These are phyloP conservation scores for Colletotrichum cordylinicola DNA, from an alignment of 2,329 filamentous ascomycete species.

Conservation along the genomic window DNA sequence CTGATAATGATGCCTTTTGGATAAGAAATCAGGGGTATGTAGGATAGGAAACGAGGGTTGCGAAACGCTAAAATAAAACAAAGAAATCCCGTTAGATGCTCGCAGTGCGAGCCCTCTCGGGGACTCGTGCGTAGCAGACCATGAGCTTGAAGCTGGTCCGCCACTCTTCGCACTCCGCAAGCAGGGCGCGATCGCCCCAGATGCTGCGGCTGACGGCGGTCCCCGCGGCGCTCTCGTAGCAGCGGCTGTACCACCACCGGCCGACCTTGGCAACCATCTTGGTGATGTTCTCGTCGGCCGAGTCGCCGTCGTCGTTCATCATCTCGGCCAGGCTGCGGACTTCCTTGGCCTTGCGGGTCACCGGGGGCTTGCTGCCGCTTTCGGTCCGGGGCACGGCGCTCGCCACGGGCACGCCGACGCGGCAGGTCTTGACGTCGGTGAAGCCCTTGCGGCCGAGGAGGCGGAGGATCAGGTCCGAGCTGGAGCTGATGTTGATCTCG, in stretches of 20 bases:
- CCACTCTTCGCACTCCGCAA: conserved; percentile 85
- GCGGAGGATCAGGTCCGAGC: conserved; percentile 67
- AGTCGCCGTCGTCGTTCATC: conserved; percentile 72
- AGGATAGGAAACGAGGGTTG: not conserved
- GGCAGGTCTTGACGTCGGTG: conserved; percentile 74
- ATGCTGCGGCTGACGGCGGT: conserved; percentile 62
- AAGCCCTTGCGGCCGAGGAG: conserved; percentile 75
- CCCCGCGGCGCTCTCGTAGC: conserved; percentile 79
- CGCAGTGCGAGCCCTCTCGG: conserved; percentile 56
- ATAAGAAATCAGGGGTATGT: not conserved
- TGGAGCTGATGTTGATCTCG: conserved; percentile 64
- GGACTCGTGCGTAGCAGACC: conserved; percentile 90
- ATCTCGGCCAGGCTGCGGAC: conserved; percentile 71
- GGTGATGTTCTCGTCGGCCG: conserved; percentile 84
- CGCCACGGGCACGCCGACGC: conserved; percentile 78
- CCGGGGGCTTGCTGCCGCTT: conserved; percentile 18
- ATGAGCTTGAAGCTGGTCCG: conserved; percentile 88
- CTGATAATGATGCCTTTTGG: not conserved
- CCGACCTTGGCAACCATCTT: conserved; percentile 92
- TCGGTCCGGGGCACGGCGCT: conserved; percentile 47
- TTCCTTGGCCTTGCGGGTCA: conserved; percentile 37
- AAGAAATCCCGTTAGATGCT: conserved; percentile 43
- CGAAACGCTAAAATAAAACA: not conserved
- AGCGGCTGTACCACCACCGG: conserved; percentile 94
- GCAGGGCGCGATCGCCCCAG: conserved; percentile 77